phyloP scores from a whole-genome alignment of 192 early-diverging fungal genomes.

The Backusella morwellensis region DNA sequence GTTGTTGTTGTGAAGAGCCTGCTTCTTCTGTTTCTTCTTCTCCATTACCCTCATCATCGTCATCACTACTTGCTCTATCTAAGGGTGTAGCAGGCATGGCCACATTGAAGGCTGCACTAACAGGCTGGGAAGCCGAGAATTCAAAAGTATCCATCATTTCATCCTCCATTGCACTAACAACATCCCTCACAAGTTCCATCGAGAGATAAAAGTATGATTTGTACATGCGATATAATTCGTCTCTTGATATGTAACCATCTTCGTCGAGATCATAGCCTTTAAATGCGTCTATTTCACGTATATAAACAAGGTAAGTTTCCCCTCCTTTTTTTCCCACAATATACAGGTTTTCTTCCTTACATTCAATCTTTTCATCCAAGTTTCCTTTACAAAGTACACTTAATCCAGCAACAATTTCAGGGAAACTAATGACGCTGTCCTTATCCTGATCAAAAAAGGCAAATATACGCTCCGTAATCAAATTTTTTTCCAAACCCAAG shows the following conservation, averaged over 20 bases:
- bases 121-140: constrained; percentile 78
- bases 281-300: constrained; percentile 63
- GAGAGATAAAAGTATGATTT: constrained; percentile 91
- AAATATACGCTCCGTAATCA: constrained; percentile 88
- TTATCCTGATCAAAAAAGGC: constrained; percentile 85
- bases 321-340: background rate
- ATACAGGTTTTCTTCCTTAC: constrained; percentile 43
- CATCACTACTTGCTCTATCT: constrained; percentile 19
- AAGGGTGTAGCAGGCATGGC: constrained; percentile 60
- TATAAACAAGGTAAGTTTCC: background rate
- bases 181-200: constrained; percentile 85
- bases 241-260: constrained; percentile 79
- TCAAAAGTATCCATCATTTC: constrained; percentile 85
- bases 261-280: constrained; percentile 90
- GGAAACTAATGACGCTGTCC: constrained; percentile 75
- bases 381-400: constrained; percentile 84
- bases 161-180: constrained; percentile 87
- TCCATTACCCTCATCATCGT: constrained; percentile 8
- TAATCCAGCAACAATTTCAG: constrained; percentile 81
- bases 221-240: constrained; percentile 86
- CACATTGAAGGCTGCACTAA: constrained; percentile 87
- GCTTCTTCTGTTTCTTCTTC: background rate
- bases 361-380: constrained; percentile 84
- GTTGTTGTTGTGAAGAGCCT: background rate
- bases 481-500: constrained; percentile 76